Base-by-base conservation (phyloP, 2,329 filamentous ascomycete genomes). In the Chrysoporthe puriensis region DNA sequence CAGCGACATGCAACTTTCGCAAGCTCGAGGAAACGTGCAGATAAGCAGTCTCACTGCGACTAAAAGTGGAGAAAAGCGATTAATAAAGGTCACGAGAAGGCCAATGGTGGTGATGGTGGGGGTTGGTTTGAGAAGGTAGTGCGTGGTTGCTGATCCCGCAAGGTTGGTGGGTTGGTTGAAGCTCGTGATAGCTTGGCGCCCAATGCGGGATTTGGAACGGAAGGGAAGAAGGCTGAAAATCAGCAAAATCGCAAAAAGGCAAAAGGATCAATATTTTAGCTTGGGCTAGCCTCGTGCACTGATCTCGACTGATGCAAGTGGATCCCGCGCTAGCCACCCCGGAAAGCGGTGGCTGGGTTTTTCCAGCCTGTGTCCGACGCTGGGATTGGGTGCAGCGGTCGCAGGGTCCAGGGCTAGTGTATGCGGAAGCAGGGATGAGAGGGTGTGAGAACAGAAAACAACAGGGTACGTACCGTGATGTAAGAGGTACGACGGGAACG, bases 191-290 rank as follows among this genome's bases (percentile, higher is more conserved):
- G 70, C 67, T 69, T 68, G 67, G 70, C 71, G 69, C 67, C 68
- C 54, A 48, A 63, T 69, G 69, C 61, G 64, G 69, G 66, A 69
- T 69, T 69, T 69, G 66, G 21, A 66, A 62, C 64, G 57, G 52
- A 68, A 63, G 64, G 67, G 71, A 71, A 68, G 70, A 73, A 74
- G 73, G 73, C 74, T 75, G 73, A 74, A 67, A 73, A 73, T 70
- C 71, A 73, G 70, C 71, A 72, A 71, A 69, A 69, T 62, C 63
- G 52, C 48, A 63, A 57, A 66, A 66, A 62, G 62, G 63, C 63
- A 69, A 69, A 70, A 58, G 44, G 66, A 66, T 70, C 66, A 66
- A 63, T 62, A 67, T 70, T 68, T 68, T 63, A 68, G 68, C 66
- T 70, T 62, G 64, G 60, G 50, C 66, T 72, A 75, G 74, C 74